phyloP scores from a whole-genome alignment of 148 eudicot species.

The Persicaria maculosa region DNA sequence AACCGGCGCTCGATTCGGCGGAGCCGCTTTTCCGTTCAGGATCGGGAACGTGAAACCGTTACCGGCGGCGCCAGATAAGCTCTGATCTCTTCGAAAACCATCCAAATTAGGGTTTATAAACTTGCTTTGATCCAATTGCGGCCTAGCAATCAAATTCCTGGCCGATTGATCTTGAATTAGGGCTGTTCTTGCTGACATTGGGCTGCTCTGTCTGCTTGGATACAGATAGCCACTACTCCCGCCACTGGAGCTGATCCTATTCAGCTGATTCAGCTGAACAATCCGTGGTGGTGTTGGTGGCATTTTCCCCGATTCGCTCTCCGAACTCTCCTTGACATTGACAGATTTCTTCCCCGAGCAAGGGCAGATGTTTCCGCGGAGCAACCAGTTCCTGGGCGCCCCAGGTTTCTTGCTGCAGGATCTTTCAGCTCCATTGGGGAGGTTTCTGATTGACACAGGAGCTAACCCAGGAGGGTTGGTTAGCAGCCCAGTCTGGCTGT shows the following conservation, averaged over 20 bases:
- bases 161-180: constrained; percentile 2
- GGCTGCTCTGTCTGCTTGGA: constrained; percentile 28
- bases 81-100: not conserved
- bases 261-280: constrained; percentile 20
- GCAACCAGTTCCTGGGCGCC: constrained; percentile 39
- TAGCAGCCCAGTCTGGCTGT: constrained; percentile 71
- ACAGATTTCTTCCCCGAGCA: constrained; percentile 70
- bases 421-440: not conserved
- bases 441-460: constrained; percentile 26
- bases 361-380: constrained; percentile 46
- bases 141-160: constrained; percentile 7
- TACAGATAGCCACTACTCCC: constrained; percentile 11
- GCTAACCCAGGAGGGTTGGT: constrained; percentile 51
- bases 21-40: constrained; percentile 25
- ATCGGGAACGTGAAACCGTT: constrained; percentile 70
- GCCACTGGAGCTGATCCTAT: constrained; percentile 20
- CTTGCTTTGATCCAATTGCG: constrained; percentile 9
- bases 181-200: constrained; percentile 12
- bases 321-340: constrained; percentile 30
- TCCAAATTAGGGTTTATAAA: constrained; percentile 2
- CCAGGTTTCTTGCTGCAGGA: constrained; percentile 1
- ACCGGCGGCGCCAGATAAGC: constrained; percentile 6
- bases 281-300: constrained; percentile 17
- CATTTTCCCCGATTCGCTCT: constrained; percentile 20
- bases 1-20: constrained; percentile 11